Evolutionary conservation across 192 early-diverging fungal species (phyloP), one percentile per base, ranked within the genome.

Genomic region (Entophlyctis helioformis): DNA sequence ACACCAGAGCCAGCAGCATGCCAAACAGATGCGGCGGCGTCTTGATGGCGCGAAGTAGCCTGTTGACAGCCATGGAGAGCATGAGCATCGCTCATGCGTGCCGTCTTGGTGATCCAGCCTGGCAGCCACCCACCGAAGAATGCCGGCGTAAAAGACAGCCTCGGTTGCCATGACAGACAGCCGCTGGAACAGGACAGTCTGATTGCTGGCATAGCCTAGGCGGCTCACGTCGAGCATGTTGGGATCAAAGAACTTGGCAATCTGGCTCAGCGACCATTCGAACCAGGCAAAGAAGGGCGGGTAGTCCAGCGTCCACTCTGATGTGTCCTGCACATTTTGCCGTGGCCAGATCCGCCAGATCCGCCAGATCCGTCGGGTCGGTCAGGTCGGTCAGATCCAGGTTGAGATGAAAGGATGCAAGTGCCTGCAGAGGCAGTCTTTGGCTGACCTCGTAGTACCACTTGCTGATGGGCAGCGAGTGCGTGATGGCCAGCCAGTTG

Each of bases 231-330:
- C 64, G 3, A 97, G 71, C 62, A 97, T 97, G 36, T 59, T 62
- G 19, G 80, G 63, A 53, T 97, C 88, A 47, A 75, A 50, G 42
- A 48, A 43, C 7, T 39, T 38, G 9, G 81, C 86, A 39, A 78
- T 54, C 6, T 72, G 58, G 9, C 86, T 67, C 37, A 98, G 60
- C 20, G 62, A 44, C 54, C 71, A 85, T 60, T 98, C 94, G 57
- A 94, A 94, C 82, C 84, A 92, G 19, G 94, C 94, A 66, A 98
- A 98, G 59, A 98, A 87, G 41, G 94, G 94, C 34, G 94, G 94
- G 50, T 96, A 96, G 63, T 96, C 92, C 21, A 96, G 71, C 6
- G 90, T 95, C 89, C 90, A 91, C 63, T 86, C 80, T 40, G 83
- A 85, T 40, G 74, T 81, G 51, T 74, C 69, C 78, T 85, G 56